A percentile compares a stretch with the other conserved stretches of the same genome.
These are phyloP conservation scores for Chlorella vulgaris DNA, from an alignment of 139 green algal genomes.

Conservation along the genomic window DNA sequence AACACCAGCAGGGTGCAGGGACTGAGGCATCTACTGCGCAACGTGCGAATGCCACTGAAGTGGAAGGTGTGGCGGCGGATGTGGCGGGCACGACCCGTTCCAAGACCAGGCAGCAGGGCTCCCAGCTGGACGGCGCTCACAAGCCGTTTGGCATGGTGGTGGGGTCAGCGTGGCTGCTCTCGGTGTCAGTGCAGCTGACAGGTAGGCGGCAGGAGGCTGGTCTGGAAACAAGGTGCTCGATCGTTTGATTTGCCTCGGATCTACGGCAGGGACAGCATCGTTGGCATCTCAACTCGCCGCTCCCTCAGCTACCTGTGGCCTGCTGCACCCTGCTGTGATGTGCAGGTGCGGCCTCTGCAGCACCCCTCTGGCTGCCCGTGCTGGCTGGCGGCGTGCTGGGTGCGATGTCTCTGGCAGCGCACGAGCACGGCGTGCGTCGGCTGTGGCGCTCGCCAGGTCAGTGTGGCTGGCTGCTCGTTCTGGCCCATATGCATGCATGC, in stretches of 20 bases:
- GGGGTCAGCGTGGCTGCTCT: slow-evolving; percentile 49
- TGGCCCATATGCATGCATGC: neutral
- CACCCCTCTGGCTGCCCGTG: slow-evolving; percentile 12
- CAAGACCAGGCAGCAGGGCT: neutral
- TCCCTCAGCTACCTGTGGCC: neutral
- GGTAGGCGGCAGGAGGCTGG: too few relatives aligned
- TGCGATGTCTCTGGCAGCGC: neutral
- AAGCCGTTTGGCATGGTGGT: slow-evolving; percentile 53
- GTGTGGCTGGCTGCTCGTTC: too few relatives aligned
- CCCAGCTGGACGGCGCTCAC: slow-evolving; percentile 11
- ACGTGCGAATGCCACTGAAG: neutral
- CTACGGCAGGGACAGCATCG: neutral
- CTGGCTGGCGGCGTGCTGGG: neutral
- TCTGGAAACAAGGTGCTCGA: too few relatives aligned
- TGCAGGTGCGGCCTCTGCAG: neutral
- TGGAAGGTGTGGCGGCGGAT: neutral
- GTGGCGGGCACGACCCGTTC: neutral
- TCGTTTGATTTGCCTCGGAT: neutral
- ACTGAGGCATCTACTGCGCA: neutral
- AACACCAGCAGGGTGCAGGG: neutral
- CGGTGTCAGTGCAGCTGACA: slow-evolving; percentile 42
- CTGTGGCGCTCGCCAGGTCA: slow-evolving; percentile 55
- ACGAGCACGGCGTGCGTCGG: slow-evolving; percentile 52
- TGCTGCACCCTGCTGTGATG: neutral
- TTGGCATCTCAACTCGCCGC: neutral